Evolutionary conservation across 2,329 filamentous ascomycete genomes (phyloP).

Genomic region (Colletotrichum falcatum): DNA sequence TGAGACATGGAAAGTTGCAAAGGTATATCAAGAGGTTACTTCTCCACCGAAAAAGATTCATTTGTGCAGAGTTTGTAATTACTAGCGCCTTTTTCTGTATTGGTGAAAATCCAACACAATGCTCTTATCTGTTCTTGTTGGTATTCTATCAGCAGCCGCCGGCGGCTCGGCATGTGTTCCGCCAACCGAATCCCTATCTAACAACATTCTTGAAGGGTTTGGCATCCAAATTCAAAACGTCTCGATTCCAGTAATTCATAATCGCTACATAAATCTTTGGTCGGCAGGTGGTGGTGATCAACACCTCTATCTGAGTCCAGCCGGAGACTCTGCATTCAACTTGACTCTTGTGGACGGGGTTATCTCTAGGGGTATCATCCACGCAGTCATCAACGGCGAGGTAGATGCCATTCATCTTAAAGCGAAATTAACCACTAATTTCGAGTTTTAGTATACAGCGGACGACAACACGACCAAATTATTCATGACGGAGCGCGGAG

Average conservation of each 20-base stretch:
- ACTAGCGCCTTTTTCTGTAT: not conserved
- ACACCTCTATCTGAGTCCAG: conserved; percentile 55
- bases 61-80: not conserved
- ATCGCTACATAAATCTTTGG: conserved; percentile 52
- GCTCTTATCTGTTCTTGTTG: conserved; percentile 2
- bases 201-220: conserved; percentile 51
- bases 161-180: conserved; percentile 48
- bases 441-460: conserved; percentile 51
- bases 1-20: not conserved
- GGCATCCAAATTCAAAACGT: conserved; percentile 54
- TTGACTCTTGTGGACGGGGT: conserved; percentile 54
- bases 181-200: conserved; percentile 46
- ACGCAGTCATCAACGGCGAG: conserved; percentile 59
- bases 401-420: conserved; percentile 44
- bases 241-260: conserved; percentile 51
- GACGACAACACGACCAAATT: conserved; percentile 61
- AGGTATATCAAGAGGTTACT: conserved; percentile 5
- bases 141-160: conserved; percentile 42
- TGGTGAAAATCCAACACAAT: not conserved
- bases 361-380: conserved; percentile 46
- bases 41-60: not conserved
- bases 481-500: conserved; percentile 59
- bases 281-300: conserved; percentile 53
- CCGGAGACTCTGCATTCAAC: conserved; percentile 52
- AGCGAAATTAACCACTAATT: not conserved